A percentile compares a stretch with the other conserved stretches of the same genome.
These are phyloP conservation scores for Magnusiomyces paraingens DNA, from an alignment of 1,139 yeast genomes.

Conservation along the genomic window DNA sequence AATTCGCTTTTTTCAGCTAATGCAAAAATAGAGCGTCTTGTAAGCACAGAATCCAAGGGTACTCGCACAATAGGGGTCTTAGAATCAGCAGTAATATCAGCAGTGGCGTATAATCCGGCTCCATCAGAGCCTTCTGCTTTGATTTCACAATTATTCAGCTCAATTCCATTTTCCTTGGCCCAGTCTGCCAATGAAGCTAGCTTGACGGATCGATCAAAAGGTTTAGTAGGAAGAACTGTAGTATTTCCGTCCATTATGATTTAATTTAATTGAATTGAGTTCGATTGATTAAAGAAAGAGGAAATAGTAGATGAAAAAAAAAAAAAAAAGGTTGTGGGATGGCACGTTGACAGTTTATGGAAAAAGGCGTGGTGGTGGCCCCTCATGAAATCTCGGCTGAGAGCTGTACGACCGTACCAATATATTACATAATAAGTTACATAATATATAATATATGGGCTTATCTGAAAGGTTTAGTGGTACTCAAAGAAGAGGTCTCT, in stretches of 20 bases:
- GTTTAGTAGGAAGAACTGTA: neutral
- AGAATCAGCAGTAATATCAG: slow-evolving; percentile 1
- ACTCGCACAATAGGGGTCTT: slow-evolving; percentile 9
- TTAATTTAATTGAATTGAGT: neutral
- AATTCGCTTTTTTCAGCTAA: slow-evolving; percentile 3
- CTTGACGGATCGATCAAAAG: slow-evolving; percentile 5
- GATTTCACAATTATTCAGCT: slow-evolving; percentile 5
- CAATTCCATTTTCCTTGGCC: slow-evolving; percentile 9
- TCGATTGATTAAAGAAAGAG: slow-evolving; percentile 1
- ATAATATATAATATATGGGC: neutral
- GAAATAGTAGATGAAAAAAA: neutral
- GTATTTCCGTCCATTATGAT: neutral
- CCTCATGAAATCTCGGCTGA: too few relatives aligned
- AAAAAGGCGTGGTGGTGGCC: too few relatives aligned
- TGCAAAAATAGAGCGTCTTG: slow-evolving; percentile 5
- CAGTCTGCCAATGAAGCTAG: slow-evolving; percentile 4
- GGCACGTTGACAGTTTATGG: too few relatives aligned
- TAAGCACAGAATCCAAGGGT: slow-evolving; percentile 11
- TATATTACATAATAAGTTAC: neutral
- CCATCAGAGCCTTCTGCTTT: slow-evolving; percentile 5
- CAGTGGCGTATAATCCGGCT: slow-evolving; percentile 11
- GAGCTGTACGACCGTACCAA: neutral
- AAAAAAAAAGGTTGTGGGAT: neutral
- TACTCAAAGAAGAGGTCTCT: too few relatives aligned
- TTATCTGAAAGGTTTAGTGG: neutral